Conservation (phyloP, 2,329 filamentous ascomycete genomes). For the Talaromyces sp. region DNA sequence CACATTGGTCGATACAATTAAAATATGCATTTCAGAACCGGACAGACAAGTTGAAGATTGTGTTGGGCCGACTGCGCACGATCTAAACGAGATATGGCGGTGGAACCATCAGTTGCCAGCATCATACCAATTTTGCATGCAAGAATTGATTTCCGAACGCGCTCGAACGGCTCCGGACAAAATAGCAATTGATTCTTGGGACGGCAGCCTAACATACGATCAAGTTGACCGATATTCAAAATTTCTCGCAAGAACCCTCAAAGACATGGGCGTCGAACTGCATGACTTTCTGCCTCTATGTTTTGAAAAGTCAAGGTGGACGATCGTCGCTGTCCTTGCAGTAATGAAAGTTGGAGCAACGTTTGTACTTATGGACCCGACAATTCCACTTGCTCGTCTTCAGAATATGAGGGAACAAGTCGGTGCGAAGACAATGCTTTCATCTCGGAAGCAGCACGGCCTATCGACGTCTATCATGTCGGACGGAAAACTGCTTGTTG, state of each 20-base stretch:
- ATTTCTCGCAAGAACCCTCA: conserved; percentile 25
- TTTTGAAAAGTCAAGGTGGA: conserved; percentile 33
- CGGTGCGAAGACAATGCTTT: not conserved
- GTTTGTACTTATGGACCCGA: conserved; percentile 22
- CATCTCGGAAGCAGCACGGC: conserved; percentile 3
- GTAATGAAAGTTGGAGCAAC: conserved; percentile 27
- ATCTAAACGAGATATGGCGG: conserved; percentile 44
- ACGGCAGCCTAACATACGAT: conserved; percentile 26
- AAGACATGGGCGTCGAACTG: conserved; percentile 27
- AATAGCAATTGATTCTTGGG: conserved; percentile 26
- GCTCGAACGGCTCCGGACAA: conserved; percentile 21
- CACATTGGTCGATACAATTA: conserved; percentile 40
- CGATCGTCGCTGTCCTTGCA: conserved; percentile 25
- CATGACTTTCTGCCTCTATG: conserved; percentile 23
- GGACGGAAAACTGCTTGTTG: conserved; percentile 18
- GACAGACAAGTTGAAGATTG: conserved; percentile 27
- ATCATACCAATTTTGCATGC: conserved; percentile 25
- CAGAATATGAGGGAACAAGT: conserved; percentile 2
- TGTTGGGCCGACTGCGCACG: conserved; percentile 30
- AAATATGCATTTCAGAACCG: conserved; percentile 28
- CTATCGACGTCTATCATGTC: not conserved
- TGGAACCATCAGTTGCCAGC: conserved; percentile 46
- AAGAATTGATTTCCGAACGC: conserved; percentile 8
- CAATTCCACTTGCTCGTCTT: conserved; percentile 15
- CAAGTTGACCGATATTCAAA: conserved; percentile 30